A percentile compares a stretch with the other conserved stretches of the same genome.
Evolutionary conservation across 2,329 filamentous ascomycete genomes (phyloP).

Genomic region (Dothiorella sarmentorum): DNA sequence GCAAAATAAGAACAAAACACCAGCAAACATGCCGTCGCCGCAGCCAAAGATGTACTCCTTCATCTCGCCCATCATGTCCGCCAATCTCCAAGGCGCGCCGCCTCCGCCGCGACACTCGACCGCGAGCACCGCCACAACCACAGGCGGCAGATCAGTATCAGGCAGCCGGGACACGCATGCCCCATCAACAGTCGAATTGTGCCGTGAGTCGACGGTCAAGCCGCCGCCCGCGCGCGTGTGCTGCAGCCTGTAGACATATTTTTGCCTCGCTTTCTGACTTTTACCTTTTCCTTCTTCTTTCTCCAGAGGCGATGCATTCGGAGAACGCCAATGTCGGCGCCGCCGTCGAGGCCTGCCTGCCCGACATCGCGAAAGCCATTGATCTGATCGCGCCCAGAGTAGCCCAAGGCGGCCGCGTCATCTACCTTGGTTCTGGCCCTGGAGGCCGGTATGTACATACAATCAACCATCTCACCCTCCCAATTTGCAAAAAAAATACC

Average conservation of each 20-base stretch:
- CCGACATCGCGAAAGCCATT: neutral
- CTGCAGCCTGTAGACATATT: no score
- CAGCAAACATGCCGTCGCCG: neutral
- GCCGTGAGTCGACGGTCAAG: neutral
- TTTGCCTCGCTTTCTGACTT: no score
- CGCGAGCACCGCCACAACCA: neutral
- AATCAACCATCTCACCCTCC: neutral
- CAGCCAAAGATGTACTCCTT: neutral
- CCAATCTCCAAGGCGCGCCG: neutral
- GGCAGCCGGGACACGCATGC: neutral
- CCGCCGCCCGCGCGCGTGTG: no score
- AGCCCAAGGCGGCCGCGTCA: neutral
- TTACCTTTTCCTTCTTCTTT: neutral
- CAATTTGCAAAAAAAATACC: no score
- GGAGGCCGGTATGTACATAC: neutral
- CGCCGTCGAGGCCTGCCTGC: neutral
- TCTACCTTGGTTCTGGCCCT: neutral
- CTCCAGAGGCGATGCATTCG: slow-evolving; percentile 4
- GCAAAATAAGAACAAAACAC: neutral
- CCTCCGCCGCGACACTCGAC: neutral
- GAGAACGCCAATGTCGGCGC: slow-evolving; percentile 2
- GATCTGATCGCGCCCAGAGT: slow-evolving; percentile 4
- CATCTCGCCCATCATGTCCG: slow-evolving; percentile 7
- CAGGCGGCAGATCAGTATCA: neutral
- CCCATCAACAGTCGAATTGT: neutral